A percentile compares a stretch with the other conserved stretches of the same genome.
Evolutionary conservation across 257 asterid species (phyloP).

Genomic region (Penstemon barbatus): DNA sequence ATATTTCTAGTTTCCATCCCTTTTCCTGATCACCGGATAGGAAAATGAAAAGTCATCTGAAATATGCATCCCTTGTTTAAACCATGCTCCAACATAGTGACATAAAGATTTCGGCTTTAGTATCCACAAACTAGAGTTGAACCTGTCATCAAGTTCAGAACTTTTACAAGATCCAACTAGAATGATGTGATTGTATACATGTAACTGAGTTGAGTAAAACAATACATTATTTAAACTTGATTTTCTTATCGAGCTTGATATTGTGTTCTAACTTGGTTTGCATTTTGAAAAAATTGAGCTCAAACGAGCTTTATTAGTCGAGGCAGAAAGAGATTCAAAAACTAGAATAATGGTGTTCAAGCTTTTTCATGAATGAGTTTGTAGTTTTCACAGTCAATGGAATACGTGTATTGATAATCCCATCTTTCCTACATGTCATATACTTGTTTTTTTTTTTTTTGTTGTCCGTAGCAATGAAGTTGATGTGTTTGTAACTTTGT

Average conservation of each 20-base stretch:
- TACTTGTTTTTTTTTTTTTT: neutral
- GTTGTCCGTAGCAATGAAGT: neutral
- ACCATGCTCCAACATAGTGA: too few species aligned
- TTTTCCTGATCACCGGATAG: neutral
- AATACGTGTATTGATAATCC: too few species aligned
- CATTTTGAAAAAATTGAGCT: too few species aligned
- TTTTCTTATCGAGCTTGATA: too few species aligned
- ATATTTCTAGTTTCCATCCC: neutral
- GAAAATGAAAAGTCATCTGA: neutral
- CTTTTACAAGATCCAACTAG: neutral
- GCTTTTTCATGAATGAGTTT: too few species aligned
- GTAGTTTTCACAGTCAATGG: neutral
- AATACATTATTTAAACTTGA: neutral
- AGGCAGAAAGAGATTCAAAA: too few species aligned
- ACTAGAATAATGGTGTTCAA: neutral
- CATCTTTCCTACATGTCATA: neutral
- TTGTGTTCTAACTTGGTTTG: too few species aligned
- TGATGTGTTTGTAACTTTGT: neutral
- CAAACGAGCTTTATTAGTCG: too few species aligned
- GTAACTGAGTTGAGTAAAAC: neutral
- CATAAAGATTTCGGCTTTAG: too few species aligned
- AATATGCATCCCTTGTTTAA: neutral
- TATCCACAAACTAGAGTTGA: neutral
- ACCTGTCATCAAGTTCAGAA: neutral
- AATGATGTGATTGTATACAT: too few species aligned